A percentile compares a stretch with the other conserved stretches of the same genome.
These are phyloP conservation scores for Russula griseocarnosa DNA, from an alignment of 768 basidiomycete species.

Conservation along the genomic window DNA sequence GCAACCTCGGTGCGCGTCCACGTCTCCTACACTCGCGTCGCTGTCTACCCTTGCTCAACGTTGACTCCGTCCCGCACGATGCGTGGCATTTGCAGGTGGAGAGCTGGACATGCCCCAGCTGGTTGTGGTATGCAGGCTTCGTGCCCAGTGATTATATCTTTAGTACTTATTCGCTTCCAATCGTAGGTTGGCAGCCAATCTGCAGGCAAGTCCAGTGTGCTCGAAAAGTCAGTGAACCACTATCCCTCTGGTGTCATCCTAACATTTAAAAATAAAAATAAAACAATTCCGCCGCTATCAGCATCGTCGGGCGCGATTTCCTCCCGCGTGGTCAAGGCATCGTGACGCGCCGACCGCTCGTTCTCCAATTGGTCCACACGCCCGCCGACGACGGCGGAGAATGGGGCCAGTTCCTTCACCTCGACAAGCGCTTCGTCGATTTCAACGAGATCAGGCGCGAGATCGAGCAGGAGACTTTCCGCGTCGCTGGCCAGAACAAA, in stretches of 20 bases:
- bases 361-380: slow-evolving; percentile 93
- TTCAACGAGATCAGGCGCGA: slow-evolving; percentile 91
- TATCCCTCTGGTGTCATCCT: not conserved
- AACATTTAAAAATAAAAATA: too few species aligned
- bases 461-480: slow-evolving; percentile 96
- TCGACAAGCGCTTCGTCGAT: slow-evolving; percentile 96
- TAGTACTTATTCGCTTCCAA: not conserved
- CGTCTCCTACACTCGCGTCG: slow-evolving; percentile 6
- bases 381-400: slow-evolving; percentile 64
- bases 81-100: slow-evolving; percentile 50
- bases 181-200: slow-evolving; percentile 91
- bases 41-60: slow-evolving; percentile 21
- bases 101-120: slow-evolving; percentile 93
- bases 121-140: slow-evolving; percentile 61
- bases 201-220: slow-evolving; percentile 91
- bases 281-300: not conserved
- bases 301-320: slow-evolving; percentile 93
- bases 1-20: slow-evolving; percentile 66
- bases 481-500: slow-evolving; percentile 98
- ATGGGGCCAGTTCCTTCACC: slow-evolving; percentile 96
- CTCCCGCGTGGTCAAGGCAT: slow-evolving; percentile 89
- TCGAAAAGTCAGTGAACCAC: slow-evolving; percentile 70
- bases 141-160: not conserved
- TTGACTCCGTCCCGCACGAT: slow-evolving; percentile 9
- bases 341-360: slow-evolving; percentile 91